These are phyloP conservation scores for Dovyalis caffra DNA, from an alignment of 345 rosid genomes.

Conservation along the genomic window DNA sequence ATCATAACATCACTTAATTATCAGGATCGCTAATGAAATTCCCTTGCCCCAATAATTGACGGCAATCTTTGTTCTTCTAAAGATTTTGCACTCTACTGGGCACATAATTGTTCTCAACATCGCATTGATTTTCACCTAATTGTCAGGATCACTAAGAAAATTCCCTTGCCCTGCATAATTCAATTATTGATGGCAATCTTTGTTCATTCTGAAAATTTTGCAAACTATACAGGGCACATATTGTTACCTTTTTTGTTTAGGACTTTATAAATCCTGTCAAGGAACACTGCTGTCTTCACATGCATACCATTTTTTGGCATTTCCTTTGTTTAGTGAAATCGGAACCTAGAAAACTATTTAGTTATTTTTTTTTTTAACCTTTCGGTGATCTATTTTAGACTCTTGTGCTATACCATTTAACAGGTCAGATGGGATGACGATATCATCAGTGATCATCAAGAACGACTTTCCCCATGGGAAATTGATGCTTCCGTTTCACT, in stretches of 20 bases:
- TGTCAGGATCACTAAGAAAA: neutral
- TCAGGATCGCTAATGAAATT: no score
- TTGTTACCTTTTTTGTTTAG: no score
- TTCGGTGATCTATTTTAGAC: neutral
- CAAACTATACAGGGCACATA: neutral
- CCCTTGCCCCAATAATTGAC: no score
- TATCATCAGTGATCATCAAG: conserved; percentile 50
- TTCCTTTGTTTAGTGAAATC: neutral
- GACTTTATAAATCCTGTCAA: no score
- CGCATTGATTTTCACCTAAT: neutral
- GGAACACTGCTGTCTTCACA: no score
- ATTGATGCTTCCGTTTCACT: conserved; percentile 74
- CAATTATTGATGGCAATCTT: neutral
- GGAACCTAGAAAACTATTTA: neutral
- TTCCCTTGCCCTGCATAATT: neutral
- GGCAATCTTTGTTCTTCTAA: no score
- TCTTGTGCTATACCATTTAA: conserved; percentile 5
- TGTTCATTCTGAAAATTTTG: neutral
- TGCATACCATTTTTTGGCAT: neutral
- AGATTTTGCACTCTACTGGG: no score
- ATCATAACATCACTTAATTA: no score
- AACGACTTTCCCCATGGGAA: conserved; percentile 91
- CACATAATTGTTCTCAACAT: no score
- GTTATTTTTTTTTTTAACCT: neutral
- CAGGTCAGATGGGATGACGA: conserved; percentile 93